Base-by-base conservation (phyloP, 1,284 basidiomycete genomes). In the Austroboletus olivaceoglutinosus region DNA sequence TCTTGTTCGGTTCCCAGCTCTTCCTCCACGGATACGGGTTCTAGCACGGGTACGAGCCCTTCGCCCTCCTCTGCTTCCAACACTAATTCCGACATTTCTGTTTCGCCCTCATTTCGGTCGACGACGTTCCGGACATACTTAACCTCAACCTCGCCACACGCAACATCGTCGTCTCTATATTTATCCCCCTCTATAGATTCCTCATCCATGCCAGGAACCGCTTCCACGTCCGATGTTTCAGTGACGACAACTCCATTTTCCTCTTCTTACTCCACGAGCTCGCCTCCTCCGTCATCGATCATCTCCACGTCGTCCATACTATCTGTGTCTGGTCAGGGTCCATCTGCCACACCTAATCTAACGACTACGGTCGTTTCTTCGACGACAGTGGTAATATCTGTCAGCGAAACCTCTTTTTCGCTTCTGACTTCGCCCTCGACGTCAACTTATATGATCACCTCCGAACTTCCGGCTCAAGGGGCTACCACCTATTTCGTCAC, bases 391-490 rank as follows among this genome's bases (percentile, higher is more conserved):
- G 41, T 55, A 19, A 53, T 47, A 6, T 48, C 48, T 22, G 23
- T 48, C 39, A 18, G 25, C 18, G n/a, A 29, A 13, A 7, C 42
- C 23, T 41, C 46, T n/a, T n/a, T n/a, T n/a, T 31, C 27, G 11
- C 15, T 25, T 27, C 11, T 40, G 15, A 40, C 18, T 8, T 38
- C 33, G 4, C 51, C 50, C 10, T 45, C 53, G 3, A 42, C 51
- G 2, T 68, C 66, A 42, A 67, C 57, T 8, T 51, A 53, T 38
- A 62, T 52, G 6, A 33, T 60, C 36, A 64, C 52, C 5, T 64
- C 68, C 16, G 11, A 55, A n/a, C 1, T 67, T 36, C 19, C 10
- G 16, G 56, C 45, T 29, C 52, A 51, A 47, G 54, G 41, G 13
- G 55, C 55, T 3, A 40, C 43, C 15, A 63, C 66, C 11, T 39